Percentiles rank a stretch among this genome's conserved stretches.
These are phyloP conservation scores for Paracoccidioides brasiliensis DNA, from an alignment of 2,329 filamentous ascomycete genomes.

Conservation along the genomic window DNA sequence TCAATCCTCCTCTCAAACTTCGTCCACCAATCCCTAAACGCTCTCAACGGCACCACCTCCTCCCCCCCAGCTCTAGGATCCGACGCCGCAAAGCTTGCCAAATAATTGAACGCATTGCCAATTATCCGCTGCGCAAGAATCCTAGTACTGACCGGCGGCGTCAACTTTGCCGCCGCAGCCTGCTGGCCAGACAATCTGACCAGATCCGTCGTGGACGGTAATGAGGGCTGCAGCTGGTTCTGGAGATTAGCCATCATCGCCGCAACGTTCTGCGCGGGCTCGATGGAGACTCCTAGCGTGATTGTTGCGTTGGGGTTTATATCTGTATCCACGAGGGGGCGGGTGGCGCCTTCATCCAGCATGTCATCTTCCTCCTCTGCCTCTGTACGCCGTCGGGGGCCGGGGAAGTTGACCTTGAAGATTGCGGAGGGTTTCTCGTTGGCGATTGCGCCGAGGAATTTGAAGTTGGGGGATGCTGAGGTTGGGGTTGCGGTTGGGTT, in stretches of 20 bases:
- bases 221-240: constrained; percentile 13
- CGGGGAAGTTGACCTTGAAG: constrained; percentile 53
- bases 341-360: constrained; percentile 34
- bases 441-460: constrained; percentile 77
- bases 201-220: constrained; percentile 9
- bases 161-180: constrained; percentile 12
- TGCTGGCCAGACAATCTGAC: constrained; percentile 6
- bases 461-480: constrained; percentile 43
- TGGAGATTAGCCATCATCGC: constrained; percentile 51
- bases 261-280: constrained; percentile 59
- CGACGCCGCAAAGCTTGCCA: constrained; percentile 69
- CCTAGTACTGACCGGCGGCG: constrained; percentile 47
- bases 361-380: constrained; percentile 29
- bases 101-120: constrained; percentile 91
- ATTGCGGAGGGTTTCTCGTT: constrained; percentile 85
- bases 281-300: constrained; percentile 70
- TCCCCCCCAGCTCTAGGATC: constrained; percentile 40
- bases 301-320: constrained; percentile 36
- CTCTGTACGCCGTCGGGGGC: constrained; percentile 15
- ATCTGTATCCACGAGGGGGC: constrained; percentile 12
- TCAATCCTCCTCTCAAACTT: constrained; percentile 87
- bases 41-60: constrained; percentile 85
- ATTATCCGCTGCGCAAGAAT: constrained; percentile 86
- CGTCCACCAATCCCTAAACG: constrained; percentile 94
- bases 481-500: constrained; percentile 18